These are phyloP conservation scores for Globisporangium iwayamae DNA, from an alignment of 352 stramenopile species.

Conservation along the genomic window DNA sequence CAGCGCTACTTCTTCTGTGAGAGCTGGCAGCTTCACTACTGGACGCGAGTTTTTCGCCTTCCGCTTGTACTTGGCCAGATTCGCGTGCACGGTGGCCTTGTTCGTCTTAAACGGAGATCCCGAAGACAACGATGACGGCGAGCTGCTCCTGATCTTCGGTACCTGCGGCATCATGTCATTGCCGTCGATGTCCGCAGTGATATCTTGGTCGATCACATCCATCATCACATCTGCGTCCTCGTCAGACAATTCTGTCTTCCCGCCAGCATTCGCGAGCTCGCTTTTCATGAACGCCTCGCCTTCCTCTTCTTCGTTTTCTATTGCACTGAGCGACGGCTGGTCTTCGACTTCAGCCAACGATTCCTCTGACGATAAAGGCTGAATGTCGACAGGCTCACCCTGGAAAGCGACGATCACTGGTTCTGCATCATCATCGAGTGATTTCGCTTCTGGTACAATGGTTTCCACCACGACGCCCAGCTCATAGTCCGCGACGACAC, in stretches of 20 bases:
- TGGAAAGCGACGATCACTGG: constrained; percentile 6
- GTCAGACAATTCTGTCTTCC: constrained; percentile 9
- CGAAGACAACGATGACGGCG: neutral
- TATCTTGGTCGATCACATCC: constrained; percentile 45
- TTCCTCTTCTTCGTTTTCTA: constrained; percentile 5
- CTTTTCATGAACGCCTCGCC: constrained; percentile 8
- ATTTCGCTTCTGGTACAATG: constrained; percentile 14
- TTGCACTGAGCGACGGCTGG: neutral
- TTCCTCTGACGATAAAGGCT: neutral
- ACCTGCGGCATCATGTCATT: constrained; percentile 48
- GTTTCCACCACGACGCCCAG: constrained; percentile 29
- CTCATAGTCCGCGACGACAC: constrained; percentile 33
- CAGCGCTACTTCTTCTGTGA: constrained; percentile 54
- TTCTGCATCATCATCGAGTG: neutral
- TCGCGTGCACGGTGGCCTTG: constrained; percentile 48
- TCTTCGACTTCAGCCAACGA: neutral
- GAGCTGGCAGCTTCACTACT: constrained; percentile 56
- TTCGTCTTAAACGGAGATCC: constrained; percentile 25
- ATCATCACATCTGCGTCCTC: constrained; percentile 15
- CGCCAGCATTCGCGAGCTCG: constrained; percentile 3
- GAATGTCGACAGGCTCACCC: neutral
- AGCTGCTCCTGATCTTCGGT: constrained; percentile 31
- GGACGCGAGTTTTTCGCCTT: constrained; percentile 65
- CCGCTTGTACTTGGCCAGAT: constrained; percentile 74
- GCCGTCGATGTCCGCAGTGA: constrained; percentile 52